Percentiles rank a stretch among this genome's conserved stretches.
phyloP scores from a whole-genome alignment of 768 basidiomycete genomes.

The Boletus speciosus region DNA sequence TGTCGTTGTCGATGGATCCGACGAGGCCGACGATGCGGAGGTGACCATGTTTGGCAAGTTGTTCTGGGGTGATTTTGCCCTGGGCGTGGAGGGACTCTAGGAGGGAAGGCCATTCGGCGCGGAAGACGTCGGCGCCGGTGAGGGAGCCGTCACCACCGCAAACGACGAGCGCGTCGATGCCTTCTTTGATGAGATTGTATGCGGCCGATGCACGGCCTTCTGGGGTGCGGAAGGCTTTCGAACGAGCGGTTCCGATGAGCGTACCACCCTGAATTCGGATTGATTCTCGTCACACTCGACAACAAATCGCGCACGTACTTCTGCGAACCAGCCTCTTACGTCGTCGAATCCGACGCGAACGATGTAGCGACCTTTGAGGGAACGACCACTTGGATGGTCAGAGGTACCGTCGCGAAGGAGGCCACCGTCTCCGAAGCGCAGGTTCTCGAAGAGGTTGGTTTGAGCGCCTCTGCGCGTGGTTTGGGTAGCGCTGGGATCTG shows the following conservation, averaged over 20 bases:
- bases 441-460: constrained; percentile 56
- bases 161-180: constrained; percentile 94
- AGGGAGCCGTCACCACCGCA: constrained; percentile 97
- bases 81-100: constrained; percentile 61
- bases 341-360: constrained; percentile 98
- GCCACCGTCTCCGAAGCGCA: constrained; percentile 80
- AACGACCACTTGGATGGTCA: constrained; percentile 61
- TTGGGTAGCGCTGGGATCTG: constrained; percentile 23
- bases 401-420: constrained; percentile 79
- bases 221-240: constrained; percentile 72
- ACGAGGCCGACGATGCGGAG: constrained; percentile 98
- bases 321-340: constrained; percentile 89
- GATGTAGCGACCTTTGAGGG: constrained; percentile 88
- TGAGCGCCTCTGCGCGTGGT: constrained; percentile 21
- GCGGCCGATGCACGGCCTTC: constrained; percentile 91
- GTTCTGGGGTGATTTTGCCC: constrained; percentile 75
- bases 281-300: not conserved
- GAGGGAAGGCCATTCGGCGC: constrained; percentile 92
- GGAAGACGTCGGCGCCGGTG: constrained; percentile 92
- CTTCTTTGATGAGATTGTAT: constrained; percentile 89
- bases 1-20: constrained; percentile 98
- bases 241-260: constrained; percentile 91
- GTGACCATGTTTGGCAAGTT: constrained; percentile 69
- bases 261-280: constrained; percentile 71
- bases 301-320: constrained; percentile 47